Conservation (phyloP, 371 early-diverging fungal genomes). For the Apophysomyces sp. region DNA sequence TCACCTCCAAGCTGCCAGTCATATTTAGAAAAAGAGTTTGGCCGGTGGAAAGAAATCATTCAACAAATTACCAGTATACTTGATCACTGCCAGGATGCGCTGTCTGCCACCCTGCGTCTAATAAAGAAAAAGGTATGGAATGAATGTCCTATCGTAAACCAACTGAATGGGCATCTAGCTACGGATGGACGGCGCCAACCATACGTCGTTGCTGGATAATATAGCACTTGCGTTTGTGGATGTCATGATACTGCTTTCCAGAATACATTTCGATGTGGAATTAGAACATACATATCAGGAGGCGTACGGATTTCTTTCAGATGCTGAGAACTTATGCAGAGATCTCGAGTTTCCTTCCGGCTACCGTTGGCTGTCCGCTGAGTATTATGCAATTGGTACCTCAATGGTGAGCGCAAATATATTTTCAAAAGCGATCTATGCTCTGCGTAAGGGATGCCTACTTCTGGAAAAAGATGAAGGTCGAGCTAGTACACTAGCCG, state of each 20-base stretch:
- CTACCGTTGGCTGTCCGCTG: conserved; percentile 33
- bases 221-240: conserved; percentile 30
- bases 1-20: neutral
- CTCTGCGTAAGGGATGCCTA: conserved; percentile 36
- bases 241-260: conserved; percentile 31
- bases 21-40: conserved; percentile 1
- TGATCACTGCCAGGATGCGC: conserved; percentile 17
- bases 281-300: conserved; percentile 20
- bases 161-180: neutral
- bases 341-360: conserved; percentile 23
- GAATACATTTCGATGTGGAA: conserved; percentile 26
- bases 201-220: neutral
- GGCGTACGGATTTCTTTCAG: conserved; percentile 29
- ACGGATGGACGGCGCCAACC: neutral
- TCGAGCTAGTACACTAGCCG: conserved; percentile 20
- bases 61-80: conserved; percentile 6
- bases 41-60: neutral
- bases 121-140: conserved; percentile 19
- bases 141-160: neutral
- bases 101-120: conserved; percentile 10
- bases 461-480: conserved; percentile 30
- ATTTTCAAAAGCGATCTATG: conserved; percentile 25
- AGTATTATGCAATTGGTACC: conserved; percentile 37
- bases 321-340: conserved; percentile 29
- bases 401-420: conserved; percentile 22